These are phyloP conservation scores for Aaosphaeria pasadenensis DNA, from an alignment of 2,329 filamentous ascomycete genomes.

Conservation along the genomic window DNA sequence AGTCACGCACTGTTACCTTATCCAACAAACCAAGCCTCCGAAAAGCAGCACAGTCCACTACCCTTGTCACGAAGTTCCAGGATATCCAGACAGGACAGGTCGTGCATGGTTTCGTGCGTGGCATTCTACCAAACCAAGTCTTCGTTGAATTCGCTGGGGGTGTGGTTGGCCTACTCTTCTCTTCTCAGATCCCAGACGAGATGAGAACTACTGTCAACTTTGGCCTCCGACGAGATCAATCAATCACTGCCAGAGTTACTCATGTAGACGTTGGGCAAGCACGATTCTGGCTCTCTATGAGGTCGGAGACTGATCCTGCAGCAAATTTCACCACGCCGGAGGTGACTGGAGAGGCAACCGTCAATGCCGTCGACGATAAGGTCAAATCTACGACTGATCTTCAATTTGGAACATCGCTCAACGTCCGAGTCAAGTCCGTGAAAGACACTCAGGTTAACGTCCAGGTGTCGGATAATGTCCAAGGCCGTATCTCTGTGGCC, in stretches of 20 bases:
- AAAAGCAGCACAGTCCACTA: slow-evolving; percentile 68
- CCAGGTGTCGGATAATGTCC: slow-evolving; percentile 77
- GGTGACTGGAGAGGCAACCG: slow-evolving; percentile 39
- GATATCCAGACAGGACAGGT: slow-evolving; percentile 67
- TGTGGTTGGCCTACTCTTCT: slow-evolving; percentile 75
- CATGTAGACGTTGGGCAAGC: slow-evolving; percentile 68
- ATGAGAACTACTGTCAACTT: slow-evolving; percentile 68
- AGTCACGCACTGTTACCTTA: slow-evolving; percentile 70
- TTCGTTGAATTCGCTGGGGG: slow-evolving; percentile 86
- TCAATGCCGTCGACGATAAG: slow-evolving; percentile 63
- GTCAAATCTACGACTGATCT: slow-evolving; percentile 70
- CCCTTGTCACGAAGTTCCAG: slow-evolving; percentile 68
- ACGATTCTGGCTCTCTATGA: slow-evolving; percentile 67
- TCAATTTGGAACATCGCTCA: slow-evolving; percentile 67
- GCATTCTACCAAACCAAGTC: slow-evolving; percentile 74
- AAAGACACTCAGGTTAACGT: slow-evolving; percentile 94
- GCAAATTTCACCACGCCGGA: slow-evolving; percentile 20
- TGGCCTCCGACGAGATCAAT: slow-evolving; percentile 74
- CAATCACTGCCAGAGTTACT: slow-evolving; percentile 68
- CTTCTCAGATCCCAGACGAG: slow-evolving; percentile 71
- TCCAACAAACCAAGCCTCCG: slow-evolving; percentile 82
- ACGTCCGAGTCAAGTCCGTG: slow-evolving; percentile 76
- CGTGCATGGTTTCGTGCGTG: slow-evolving; percentile 78
- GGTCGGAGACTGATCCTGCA: slow-evolving; percentile 42
- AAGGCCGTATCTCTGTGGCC: slow-evolving; percentile 90